Conservation (phyloP, 2,329 filamentous ascomycete species). For the Sarocladiaceae sp. region DNA sequence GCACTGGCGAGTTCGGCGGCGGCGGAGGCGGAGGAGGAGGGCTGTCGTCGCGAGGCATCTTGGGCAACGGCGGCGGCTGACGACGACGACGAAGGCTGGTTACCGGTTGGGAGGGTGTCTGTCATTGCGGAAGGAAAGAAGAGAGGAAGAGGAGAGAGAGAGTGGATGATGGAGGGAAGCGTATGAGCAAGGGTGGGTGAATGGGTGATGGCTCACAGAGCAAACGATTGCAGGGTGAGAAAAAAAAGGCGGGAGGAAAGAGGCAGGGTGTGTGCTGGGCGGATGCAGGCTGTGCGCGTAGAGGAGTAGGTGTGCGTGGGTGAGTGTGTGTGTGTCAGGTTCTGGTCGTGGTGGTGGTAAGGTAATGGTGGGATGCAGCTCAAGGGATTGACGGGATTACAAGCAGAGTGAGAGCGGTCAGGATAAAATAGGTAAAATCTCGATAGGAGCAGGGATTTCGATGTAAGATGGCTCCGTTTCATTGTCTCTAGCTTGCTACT, state of each 20-base stretch:
- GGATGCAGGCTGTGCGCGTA: too few species aligned
- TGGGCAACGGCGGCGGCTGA: slow-evolving; percentile 30
- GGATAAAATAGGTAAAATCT: not conserved
- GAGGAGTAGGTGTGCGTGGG: too few species aligned
- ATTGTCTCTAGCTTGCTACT: too few species aligned
- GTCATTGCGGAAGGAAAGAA: slow-evolving; percentile 12
- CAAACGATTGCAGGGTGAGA: slow-evolving; percentile 7
- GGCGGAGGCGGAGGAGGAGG: slow-evolving; percentile 55
- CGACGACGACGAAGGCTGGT: slow-evolving; percentile 13
- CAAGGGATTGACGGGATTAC: not conserved
- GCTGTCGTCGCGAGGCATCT: slow-evolving; percentile 58
- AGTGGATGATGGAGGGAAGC: not conserved
- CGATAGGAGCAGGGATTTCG: not conserved
- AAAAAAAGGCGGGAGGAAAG: slow-evolving; percentile 2
- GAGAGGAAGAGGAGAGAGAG: slow-evolving; percentile 3
- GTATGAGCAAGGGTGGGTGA: not conserved
- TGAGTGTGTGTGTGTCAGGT: too few species aligned
- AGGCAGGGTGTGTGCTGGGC: not conserved
- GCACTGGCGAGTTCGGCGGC: slow-evolving; percentile 58
- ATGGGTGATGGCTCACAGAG: not conserved
- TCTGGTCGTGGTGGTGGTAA: not conserved
- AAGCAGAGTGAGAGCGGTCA: not conserved
- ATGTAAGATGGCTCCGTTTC: too few species aligned
- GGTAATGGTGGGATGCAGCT: slow-evolving; percentile 5
- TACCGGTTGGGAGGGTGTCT: slow-evolving; percentile 12